Evolutionary conservation across 1,284 basidiomycete genomes (phyloP).

Genomic region (Tilletia walkeri): DNA sequence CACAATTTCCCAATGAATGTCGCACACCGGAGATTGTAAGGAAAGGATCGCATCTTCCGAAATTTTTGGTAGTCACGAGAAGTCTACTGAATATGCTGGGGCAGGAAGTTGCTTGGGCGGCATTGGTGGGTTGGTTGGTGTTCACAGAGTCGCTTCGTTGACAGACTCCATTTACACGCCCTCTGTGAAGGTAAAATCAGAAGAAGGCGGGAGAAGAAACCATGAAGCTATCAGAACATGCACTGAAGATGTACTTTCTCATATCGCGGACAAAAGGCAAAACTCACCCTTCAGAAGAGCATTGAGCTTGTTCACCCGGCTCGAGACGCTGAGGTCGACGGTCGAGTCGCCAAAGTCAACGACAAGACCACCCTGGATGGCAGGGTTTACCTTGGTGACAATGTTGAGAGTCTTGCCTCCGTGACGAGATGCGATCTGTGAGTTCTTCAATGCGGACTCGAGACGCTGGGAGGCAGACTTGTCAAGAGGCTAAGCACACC

Average conservation of each 20-base stretch:
- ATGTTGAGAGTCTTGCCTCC: constrained; percentile 53
- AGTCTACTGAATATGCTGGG: too few relatives aligned
- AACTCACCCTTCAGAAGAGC: constrained; percentile 15
- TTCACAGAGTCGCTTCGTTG: too few relatives aligned
- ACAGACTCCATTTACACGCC: neutral
- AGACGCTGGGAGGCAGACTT: constrained; percentile 47
- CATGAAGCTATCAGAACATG: neutral
- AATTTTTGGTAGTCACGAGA: too few relatives aligned
- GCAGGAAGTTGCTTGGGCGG: too few relatives aligned
- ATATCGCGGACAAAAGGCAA: neutral
- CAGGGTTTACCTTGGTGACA: constrained; percentile 51
- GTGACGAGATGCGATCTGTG: constrained; percentile 43
- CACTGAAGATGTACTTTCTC: neutral
- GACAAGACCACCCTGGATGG: constrained; percentile 67
- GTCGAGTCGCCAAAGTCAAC: constrained; percentile 99
- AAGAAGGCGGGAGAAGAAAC: neutral
- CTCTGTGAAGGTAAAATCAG: neutral
- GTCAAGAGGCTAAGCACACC: constrained; percentile 38
- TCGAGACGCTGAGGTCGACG: constrained; percentile 88
- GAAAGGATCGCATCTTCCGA: too few relatives aligned
- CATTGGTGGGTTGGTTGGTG: too few relatives aligned
- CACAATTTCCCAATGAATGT: too few relatives aligned
- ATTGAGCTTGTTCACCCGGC: constrained; percentile 92
- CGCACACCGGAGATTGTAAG: too few relatives aligned
- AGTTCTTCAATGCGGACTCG: constrained; percentile 50